phyloP scores from a whole-genome alignment of 352 stramenopile species.

The Phytophthora palmivora region DNA sequence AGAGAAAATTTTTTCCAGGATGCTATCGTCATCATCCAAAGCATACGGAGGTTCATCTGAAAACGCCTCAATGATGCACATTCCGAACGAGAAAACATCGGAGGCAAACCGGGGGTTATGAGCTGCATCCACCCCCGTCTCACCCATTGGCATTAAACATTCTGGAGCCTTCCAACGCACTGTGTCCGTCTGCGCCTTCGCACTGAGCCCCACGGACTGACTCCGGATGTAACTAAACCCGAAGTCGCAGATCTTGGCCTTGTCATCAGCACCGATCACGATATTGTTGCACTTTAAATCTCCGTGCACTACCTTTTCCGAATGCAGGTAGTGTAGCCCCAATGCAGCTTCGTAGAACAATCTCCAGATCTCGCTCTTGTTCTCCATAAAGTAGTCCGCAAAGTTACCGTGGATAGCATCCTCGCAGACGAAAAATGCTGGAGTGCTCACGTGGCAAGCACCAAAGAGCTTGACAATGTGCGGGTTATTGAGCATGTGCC shows the following conservation, averaged over 20 bases:
- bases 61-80: slow-evolving; percentile 55
- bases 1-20: slow-evolving; percentile 32
- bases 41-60: slow-evolving; percentile 42
- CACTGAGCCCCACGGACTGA: slow-evolving; percentile 36
- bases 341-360: slow-evolving; percentile 52
- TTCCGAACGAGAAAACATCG: slow-evolving; percentile 52
- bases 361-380: slow-evolving; percentile 30
- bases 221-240: slow-evolving; percentile 46
- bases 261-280: slow-evolving; percentile 62
- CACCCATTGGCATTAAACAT: slow-evolving; percentile 36
- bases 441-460: slow-evolving; percentile 45
- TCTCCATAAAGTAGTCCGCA: slow-evolving; percentile 39
- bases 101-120: slow-evolving; percentile 40
- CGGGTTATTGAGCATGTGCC: slow-evolving; percentile 41
- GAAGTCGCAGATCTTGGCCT: slow-evolving; percentile 56
- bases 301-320: slow-evolving; percentile 73
- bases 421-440: slow-evolving; percentile 49
- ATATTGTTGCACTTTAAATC: slow-evolving; percentile 92
- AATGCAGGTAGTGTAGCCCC: slow-evolving; percentile 71
- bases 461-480: slow-evolving; percentile 51
- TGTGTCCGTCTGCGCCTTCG: slow-evolving; percentile 43
- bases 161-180: slow-evolving; percentile 53
- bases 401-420: slow-evolving; percentile 50
- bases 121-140: background rate
- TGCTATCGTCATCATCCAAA: slow-evolving; percentile 34